phyloP scores from a whole-genome alignment of 768 basidiomycete species.

The Fistulinella prunicolor region DNA sequence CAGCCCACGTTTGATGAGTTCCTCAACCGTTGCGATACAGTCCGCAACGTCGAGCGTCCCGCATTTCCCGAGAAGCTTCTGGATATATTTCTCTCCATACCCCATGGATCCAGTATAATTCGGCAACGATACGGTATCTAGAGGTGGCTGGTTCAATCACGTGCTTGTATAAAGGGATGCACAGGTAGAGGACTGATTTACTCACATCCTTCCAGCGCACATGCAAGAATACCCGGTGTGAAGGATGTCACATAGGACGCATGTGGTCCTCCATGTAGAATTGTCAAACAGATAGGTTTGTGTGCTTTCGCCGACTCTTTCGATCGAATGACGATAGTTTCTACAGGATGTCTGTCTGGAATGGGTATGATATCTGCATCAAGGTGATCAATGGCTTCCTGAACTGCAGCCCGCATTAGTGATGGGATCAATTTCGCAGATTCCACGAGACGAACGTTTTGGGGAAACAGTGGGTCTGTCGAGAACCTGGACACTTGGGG shows the following conservation, averaged over 20 bases:
- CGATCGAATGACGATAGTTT: slow-evolving; percentile 52
- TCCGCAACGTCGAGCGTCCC: slow-evolving; percentile 66
- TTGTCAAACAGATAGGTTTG: slow-evolving; percentile 46
- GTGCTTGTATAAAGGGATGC: background rate
- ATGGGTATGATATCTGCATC: slow-evolving; percentile 45
- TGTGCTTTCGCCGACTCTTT: slow-evolving; percentile 14
- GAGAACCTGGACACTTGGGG: slow-evolving; percentile 38
- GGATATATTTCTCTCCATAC: slow-evolving; percentile 60
- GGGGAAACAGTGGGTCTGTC: slow-evolving; percentile 40
- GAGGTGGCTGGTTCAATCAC: background rate
- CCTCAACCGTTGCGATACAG: slow-evolving; percentile 51
- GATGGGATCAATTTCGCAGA: background rate
- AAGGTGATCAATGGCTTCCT: slow-evolving; percentile 40
- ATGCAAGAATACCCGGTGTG: slow-evolving; percentile 38
- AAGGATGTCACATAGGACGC: slow-evolving; percentile 47
- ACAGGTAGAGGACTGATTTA: background rate
- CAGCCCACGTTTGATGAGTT: slow-evolving; percentile 50
- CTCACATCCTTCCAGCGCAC: slow-evolving; percentile 63
- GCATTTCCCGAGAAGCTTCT: slow-evolving; percentile 52
- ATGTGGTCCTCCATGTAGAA: slow-evolving; percentile 67
- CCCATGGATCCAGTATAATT: slow-evolving; percentile 72
- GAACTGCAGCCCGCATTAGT: slow-evolving; percentile 33
- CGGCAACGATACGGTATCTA: slow-evolving; percentile 57
- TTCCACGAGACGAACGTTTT: slow-evolving; percentile 32
- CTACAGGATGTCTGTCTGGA: slow-evolving; percentile 46